Base-by-base conservation (phyloP, 441 rosid species). In the Pelargonium myrrhifolium region DNA sequence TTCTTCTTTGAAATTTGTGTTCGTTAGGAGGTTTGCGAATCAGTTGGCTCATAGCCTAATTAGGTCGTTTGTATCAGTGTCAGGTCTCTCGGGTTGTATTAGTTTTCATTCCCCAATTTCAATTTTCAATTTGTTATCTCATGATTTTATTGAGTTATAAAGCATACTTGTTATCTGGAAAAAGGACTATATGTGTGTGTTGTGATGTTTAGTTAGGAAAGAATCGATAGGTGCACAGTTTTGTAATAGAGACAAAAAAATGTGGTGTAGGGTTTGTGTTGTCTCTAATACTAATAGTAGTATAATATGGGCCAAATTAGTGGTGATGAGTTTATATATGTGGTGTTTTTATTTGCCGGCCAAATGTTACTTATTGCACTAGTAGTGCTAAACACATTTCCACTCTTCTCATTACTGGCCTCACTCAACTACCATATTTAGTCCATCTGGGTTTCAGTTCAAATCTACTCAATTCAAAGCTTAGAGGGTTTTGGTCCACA, bases 261-360 rank as follows among this genome's bases (percentile, higher is more conserved):
- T 18, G 18, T 53, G 59, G 21, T n/a, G 59, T 53, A n/a, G 1
- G 47, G 12, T 11, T 6, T 42, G 43, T 18, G 18, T 64, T 64
- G 49, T 64, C 45, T 18, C n/a, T 11, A 64, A 64, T 24, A 24
- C 26, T 24, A 24, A 24, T 24, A 24, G 1, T 24, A 24, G 26
- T 24, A 24, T 24, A 24, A 24, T 24, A 24, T 24, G 26, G 26
- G 12, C 62, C 24, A 1, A 28, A 21, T 37, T n/a, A n/a, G n/a
- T n/a, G n/a, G n/a, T n/a, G n/a, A n/a, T 4, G 24, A 42, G 22
- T 58, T 55, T 37, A 11, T 6, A 42, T 42, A 11, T 7, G 10
- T 11, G 47, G 40, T 60, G 45, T 63, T 51, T 68, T 71, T 31
- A n/a, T 51, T 39, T 64, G 64, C 66, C 68, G 63, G 58, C 67